Percentiles rank a stretch among this genome's conserved stretches.
Evolutionary conservation across 306 rosid genomes (phyloP).

Genomic region (Sesbania bispinosa): DNA sequence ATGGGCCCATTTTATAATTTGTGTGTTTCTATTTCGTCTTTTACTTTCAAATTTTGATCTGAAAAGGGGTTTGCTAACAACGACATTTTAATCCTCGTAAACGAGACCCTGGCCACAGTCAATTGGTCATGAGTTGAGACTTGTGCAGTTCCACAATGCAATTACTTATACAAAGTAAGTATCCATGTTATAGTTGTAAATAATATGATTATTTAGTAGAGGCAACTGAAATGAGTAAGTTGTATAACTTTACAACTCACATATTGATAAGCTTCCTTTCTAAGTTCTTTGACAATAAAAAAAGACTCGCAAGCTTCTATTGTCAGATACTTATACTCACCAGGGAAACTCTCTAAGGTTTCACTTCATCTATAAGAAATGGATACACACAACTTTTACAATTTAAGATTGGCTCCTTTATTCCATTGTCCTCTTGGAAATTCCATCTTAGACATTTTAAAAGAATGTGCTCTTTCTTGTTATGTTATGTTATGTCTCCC

Average conservation of each 20-base stretch:
- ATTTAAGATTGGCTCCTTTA: slow-evolving; percentile 47
- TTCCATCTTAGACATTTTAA: background rate
- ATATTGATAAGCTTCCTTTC: background rate
- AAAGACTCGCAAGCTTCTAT: slow-evolving; percentile 66
- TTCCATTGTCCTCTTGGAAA: background rate
- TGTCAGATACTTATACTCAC: slow-evolving; percentile 79
- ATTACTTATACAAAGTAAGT: slow-evolving; percentile 62
- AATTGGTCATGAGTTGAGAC: no score
- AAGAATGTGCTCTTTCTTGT: background rate
- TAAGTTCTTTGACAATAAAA: slow-evolving; percentile 38
- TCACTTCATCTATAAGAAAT: slow-evolving; percentile 85
- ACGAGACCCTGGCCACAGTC: slow-evolving; percentile 75
- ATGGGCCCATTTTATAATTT: no score
- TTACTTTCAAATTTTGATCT: background rate
- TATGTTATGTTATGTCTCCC: background rate
- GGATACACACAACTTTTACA: slow-evolving; percentile 71
- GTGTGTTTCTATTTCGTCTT: background rate
- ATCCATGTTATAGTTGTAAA: background rate
- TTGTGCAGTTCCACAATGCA: slow-evolving; percentile 75
- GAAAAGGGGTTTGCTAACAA: slow-evolving; percentile 61
- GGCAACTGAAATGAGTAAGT: no score
- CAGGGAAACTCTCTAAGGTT: slow-evolving; percentile 76
- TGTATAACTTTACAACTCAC: no score
- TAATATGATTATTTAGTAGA: background rate
- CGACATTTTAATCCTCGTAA: slow-evolving; percentile 58